These are phyloP conservation scores for Schoenoplectus tabernaemontani DNA, from an alignment of 202 grass and related monocot genomes.

Conservation along the genomic window DNA sequence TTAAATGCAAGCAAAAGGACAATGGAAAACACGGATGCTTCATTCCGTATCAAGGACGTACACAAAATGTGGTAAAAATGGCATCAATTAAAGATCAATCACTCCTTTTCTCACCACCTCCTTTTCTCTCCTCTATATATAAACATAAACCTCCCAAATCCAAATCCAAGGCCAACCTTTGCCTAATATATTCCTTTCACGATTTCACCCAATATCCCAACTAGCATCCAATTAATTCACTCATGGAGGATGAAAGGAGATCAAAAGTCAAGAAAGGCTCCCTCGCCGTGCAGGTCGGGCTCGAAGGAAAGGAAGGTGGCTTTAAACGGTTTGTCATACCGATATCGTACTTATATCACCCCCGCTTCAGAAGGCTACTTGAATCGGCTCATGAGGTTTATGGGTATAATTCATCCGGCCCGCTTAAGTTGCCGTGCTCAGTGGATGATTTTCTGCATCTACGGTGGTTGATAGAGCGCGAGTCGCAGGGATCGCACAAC, in stretches of 20 bases:
- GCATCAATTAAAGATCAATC: background rate
- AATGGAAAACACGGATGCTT: constrained; percentile 10
- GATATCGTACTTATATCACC: constrained; percentile 89
- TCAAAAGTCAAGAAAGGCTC: constrained; percentile 92
- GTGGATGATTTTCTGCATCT: constrained; percentile 88
- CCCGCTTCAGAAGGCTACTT: constrained; percentile 51
- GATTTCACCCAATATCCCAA: constrained; percentile 23
- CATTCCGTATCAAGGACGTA: constrained; percentile 38
- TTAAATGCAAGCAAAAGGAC: constrained; percentile 4
- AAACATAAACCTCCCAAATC: background rate
- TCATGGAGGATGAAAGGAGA: constrained; percentile 44
- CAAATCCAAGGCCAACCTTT: background rate
- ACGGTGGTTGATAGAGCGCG: constrained; percentile 49
- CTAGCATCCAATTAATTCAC: background rate
- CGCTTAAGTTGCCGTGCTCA: constrained; percentile 75
- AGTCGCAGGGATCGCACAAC: constrained; percentile 15
- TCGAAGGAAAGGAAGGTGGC: constrained; percentile 31
- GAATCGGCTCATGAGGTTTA: constrained; percentile 65
- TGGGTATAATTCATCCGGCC: constrained; percentile 58
- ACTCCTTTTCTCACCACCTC: background rate
- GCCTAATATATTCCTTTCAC: background rate
- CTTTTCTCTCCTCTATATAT: constrained; percentile 13
- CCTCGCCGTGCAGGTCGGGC: constrained; percentile 55
- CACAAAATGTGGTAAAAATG: constrained; percentile 12
- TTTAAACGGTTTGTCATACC: constrained; percentile 66